Conservation (phyloP, 129 eudicot genomes). For the Tanacetum coccineum region DNA sequence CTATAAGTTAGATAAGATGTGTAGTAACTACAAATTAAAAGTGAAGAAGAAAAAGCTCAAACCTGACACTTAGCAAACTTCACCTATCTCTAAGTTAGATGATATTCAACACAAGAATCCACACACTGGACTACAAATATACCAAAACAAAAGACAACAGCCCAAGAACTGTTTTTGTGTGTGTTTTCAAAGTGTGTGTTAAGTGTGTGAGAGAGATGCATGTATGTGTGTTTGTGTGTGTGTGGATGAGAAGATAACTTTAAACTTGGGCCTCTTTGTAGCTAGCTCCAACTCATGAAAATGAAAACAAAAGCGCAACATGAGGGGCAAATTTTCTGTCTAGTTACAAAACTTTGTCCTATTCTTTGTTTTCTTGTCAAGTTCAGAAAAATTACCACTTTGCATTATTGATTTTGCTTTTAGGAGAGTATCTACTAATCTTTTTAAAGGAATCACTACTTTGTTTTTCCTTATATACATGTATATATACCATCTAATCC, state of each 20-base stretch:
- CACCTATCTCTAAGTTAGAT: constrained; percentile 25
- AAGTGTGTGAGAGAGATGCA: constrained; percentile 25
- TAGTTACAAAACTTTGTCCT: constrained; percentile 60
- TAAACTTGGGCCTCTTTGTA: constrained; percentile 30
- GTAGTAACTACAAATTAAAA: constrained; percentile 26
- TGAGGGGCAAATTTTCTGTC: constrained; percentile 38
- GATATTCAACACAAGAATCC: constrained; percentile 42
- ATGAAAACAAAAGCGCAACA: constrained; percentile 36
- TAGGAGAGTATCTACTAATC: constrained; percentile 34
- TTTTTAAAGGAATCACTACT: constrained; percentile 26
- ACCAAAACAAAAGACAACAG: constrained; percentile 39
- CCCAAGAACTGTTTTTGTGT: constrained; percentile 12
- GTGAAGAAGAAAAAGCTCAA: constrained; percentile 33
- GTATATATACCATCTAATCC: constrained; percentile 15
- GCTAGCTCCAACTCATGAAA: constrained; percentile 37
- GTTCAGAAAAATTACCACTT: constrained; percentile 28
- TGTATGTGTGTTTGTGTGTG: constrained; percentile 6
- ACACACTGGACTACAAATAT: constrained; percentile 36
- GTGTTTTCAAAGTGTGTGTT: not conserved
- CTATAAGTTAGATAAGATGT: constrained; percentile 20
- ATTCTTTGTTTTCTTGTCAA: constrained; percentile 47
- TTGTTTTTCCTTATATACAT: constrained; percentile 22
- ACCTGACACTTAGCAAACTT: constrained; percentile 39
- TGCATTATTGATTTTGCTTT: constrained; percentile 44
- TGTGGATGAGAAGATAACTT: constrained; percentile 34